phyloP scores from a whole-genome alignment of 108 stramenopile genomes.

The Cyclotella choctawhatcheeana region DNA sequence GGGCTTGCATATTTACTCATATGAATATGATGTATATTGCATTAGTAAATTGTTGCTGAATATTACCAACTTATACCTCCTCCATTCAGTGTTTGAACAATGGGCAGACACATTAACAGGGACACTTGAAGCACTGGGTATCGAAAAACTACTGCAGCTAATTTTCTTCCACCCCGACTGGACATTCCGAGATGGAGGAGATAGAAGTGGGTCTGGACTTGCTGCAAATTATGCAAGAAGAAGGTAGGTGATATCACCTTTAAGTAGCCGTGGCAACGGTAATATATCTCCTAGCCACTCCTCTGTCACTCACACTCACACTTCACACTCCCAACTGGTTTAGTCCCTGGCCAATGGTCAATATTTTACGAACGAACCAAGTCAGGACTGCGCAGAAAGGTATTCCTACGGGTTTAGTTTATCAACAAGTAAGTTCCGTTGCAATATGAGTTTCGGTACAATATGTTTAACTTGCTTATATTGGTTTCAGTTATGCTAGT shows the following conservation, averaged over 20 bases:
- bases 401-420: slow-evolving; percentile 95
- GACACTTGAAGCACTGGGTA: slow-evolving; percentile 75
- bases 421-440: slow-evolving; percentile 60
- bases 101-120: slow-evolving; percentile 91
- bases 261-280: no score
- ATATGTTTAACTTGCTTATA: no score
- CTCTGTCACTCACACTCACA: no score
- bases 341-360: slow-evolving; percentile 98
- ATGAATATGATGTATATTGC: not conserved
- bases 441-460: not conserved
- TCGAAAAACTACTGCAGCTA: slow-evolving; percentile 89
- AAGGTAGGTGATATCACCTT: no score
- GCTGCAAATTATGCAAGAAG: slow-evolving; percentile 95
- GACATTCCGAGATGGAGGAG: slow-evolving; percentile 93
- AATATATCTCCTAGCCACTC: no score
- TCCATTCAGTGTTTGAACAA: slow-evolving; percentile 71
- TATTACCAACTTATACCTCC: no score
- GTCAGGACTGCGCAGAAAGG: slow-evolving; percentile 93
- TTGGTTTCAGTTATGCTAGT: no score
- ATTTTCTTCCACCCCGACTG: slow-evolving; percentile 98
- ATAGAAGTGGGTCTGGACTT: slow-evolving; percentile 70
- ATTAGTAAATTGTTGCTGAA: not conserved
- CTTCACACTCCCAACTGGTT: no score
- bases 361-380: slow-evolving; percentile 93
- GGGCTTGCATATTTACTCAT: no score